A percentile compares a stretch with the other conserved stretches of the same genome.
Conservation (phyloP, 441 rosid genomes). For the Erodium moschatum region DNA sequence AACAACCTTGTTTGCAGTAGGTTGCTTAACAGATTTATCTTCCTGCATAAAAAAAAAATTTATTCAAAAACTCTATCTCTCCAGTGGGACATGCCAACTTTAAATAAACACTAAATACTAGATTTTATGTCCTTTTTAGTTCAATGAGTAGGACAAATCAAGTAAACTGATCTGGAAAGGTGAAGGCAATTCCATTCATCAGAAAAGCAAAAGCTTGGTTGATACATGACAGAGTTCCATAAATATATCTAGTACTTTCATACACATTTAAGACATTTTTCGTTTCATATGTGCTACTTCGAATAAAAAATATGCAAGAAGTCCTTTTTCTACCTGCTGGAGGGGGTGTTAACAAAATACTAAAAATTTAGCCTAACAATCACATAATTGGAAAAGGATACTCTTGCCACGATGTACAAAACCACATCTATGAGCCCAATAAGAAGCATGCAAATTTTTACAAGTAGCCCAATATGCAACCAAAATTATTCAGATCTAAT, state of each 20-base stretch:
- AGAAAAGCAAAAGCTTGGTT: neutral
- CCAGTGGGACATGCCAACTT: conserved; percentile 14
- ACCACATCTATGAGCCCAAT: neutral
- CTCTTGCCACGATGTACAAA: neutral
- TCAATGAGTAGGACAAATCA: neutral
- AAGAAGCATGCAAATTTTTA: neutral
- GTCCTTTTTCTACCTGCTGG: neutral
- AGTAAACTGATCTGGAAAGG: neutral
- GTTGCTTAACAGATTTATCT: conserved; percentile 32
- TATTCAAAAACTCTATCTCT: conserved; percentile 17
- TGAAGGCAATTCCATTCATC: neutral
- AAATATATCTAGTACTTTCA: neutral
- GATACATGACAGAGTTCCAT: neutral
- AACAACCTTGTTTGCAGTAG: conserved; percentile 27
- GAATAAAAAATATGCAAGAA: conserved; percentile 3
- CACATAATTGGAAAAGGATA: neutral
- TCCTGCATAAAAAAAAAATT: conserved; percentile 40
- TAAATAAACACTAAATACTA: conserved; percentile 16
- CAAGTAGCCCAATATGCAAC: conserved; percentile 4
- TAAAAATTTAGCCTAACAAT: neutral
- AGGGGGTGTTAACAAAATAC: neutral
- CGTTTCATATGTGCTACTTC: neutral
- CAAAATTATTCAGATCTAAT: neutral
- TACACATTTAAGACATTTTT: neutral
- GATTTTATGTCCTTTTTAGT: conserved; percentile 1